Base-by-base conservation (phyloP, 2,329 filamentous ascomycete genomes). In the Cladorrhinum sp. region DNA sequence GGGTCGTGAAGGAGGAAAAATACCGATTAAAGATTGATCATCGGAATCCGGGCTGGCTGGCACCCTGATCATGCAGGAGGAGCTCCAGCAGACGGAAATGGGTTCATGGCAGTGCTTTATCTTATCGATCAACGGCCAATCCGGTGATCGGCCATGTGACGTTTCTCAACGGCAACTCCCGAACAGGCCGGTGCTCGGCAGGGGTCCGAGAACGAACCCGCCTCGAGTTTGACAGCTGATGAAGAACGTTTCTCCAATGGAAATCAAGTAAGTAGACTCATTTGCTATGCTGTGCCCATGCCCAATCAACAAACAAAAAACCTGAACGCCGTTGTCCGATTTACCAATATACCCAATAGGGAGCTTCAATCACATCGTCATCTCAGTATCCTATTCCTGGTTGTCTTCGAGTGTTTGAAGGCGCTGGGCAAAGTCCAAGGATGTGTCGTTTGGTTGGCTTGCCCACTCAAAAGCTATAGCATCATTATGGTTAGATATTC, bases 391-490 rank as follows among this genome's bases (percentile, higher is more conserved):
- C 41, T 45, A 45, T 7, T 9, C 41, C 41, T 45, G n/a, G 41
- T 45, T 20, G 8, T 45, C 8, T 18, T 18, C 18, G 16, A 20
- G 10, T 45, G 8, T 5, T 45, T 45, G n/a, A 45, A 32, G 29
- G 13, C 8, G 3, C n/a, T 41, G 36, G 36, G 5, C 58, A 8
- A 58, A 50, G 32, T 68, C 62, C 49, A 62, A 32, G 10, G 64
- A 62, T n/a, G 59, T 64, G 24, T 67, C 64, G n/a, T 61, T 65
- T 3, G 63, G 48, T 50, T 67, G 68, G 7, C 69, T 67, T 9
- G 62, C 68, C 71, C 72, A 74, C 55, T 75, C 73, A 50, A 75
- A 75, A 53, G 66, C 73, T 75, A 50, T 12, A 57, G 16, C 12
- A 13, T 32, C 7, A 18, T 50, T 18, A 60, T 59, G n/a, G 51